Conservation (phyloP, 352 stramenopile species). For the Elongisporangium undulatum region DNA sequence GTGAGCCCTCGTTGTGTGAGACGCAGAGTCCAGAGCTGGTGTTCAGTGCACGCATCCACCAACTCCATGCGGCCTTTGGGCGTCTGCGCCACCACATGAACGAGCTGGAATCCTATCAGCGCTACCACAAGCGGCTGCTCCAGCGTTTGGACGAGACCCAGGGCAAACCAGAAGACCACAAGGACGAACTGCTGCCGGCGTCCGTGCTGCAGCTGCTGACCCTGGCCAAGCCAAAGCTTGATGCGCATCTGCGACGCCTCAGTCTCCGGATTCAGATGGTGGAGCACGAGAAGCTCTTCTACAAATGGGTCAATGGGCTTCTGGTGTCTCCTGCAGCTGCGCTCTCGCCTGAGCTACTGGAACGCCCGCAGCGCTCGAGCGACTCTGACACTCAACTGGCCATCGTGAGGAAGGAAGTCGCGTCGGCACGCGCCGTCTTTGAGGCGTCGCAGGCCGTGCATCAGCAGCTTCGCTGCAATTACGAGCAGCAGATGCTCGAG, state of each 20-base stretch:
- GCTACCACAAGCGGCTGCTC: constrained; percentile 42
- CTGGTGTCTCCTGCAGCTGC: constrained; percentile 10
- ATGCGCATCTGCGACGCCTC: constrained; percentile 37
- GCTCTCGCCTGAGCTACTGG: not conserved
- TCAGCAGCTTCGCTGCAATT: constrained; percentile 25
- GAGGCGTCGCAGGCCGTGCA: constrained; percentile 15
- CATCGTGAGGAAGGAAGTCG: constrained; percentile 5
- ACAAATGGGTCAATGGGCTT: constrained; percentile 69
- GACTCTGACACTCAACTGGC: not conserved
- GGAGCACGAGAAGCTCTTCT: constrained; percentile 56
- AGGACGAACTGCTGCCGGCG: constrained; percentile 27
- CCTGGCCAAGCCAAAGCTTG: constrained; percentile 16
- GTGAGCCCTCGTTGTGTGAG: not conserved
- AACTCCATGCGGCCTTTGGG: constrained; percentile 37
- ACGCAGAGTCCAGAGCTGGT: not conserved
- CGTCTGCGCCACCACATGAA: constrained; percentile 33
- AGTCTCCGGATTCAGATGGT: constrained; percentile 45
- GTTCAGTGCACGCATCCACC: constrained; percentile 26
- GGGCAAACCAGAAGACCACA: constrained; percentile 14
- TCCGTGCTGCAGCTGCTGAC: constrained; percentile 38
- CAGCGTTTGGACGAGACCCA: constrained; percentile 25
- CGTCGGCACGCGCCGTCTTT: constrained; percentile 24
- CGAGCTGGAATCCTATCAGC: constrained; percentile 23
- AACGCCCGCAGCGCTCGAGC: not conserved
- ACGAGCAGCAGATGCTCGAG: constrained; percentile 30